Conservation (phyloP, 306 rosid species). For the Castanea crenata region DNA sequence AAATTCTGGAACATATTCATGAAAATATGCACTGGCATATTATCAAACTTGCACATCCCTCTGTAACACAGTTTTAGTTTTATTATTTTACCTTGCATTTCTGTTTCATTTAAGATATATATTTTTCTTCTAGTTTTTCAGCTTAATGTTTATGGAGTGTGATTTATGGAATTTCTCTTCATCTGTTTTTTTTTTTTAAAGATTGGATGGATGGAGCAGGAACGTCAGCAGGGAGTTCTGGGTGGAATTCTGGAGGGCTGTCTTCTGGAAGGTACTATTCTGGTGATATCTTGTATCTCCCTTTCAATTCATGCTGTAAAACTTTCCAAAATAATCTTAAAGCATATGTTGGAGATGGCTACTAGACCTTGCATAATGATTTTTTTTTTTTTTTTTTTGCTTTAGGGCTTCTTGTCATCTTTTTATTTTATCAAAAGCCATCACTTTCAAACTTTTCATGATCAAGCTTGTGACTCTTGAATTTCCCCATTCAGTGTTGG, state of each 20-base stretch:
- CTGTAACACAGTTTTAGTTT: background rate
- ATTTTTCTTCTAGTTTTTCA: background rate
- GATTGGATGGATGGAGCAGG: constrained; percentile 77
- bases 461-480: background rate
- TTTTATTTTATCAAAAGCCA: background rate
- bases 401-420: background rate
- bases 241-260: constrained; percentile 56
- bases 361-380: background rate
- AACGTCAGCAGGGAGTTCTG: constrained; percentile 55
- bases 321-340: background rate
- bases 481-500: background rate
- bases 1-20: background rate
- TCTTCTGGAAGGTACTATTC: constrained; percentile 57
- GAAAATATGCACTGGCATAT: background rate
- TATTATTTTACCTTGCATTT: background rate
- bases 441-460: background rate
- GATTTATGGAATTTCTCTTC: background rate
- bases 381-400: background rate
- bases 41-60: background rate
- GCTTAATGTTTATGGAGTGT: background rate
- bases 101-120: background rate
- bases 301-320: background rate
- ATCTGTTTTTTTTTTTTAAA: constrained; percentile 16
- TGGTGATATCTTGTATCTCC: constrained; percentile 4
- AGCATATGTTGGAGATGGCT: background rate